A percentile compares a stretch with the other conserved stretches of the same genome.
Evolutionary conservation across 148 eudicot species (phyloP).

Genomic region (Vaccinium darrowii): DNA sequence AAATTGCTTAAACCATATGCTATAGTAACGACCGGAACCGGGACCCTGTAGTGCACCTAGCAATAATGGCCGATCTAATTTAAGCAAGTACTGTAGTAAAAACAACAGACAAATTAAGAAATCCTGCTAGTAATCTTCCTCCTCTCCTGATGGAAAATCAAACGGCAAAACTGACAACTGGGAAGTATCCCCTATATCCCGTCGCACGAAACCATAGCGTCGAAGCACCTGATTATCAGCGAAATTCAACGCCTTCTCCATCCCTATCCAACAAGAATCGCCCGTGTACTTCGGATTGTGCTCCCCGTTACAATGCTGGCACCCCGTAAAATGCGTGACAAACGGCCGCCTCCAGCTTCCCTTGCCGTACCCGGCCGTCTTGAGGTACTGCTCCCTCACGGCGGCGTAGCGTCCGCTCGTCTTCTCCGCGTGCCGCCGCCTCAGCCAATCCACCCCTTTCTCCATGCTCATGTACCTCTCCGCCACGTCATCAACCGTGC

Average conservation of each 20-base stretch:
- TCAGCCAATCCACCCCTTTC: slow-evolving; percentile 27
- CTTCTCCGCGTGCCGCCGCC: slow-evolving; percentile 68
- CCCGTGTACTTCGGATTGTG: slow-evolving; percentile 55
- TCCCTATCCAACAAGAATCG: slow-evolving; percentile 51
- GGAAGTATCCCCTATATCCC: slow-evolving; percentile 44
- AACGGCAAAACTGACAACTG: slow-evolving; percentile 39
- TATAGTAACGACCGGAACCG: too few relatives aligned
- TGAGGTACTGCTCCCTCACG: slow-evolving; percentile 30
- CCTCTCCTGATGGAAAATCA: slow-evolving; percentile 31
- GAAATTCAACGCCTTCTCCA: slow-evolving; percentile 64
- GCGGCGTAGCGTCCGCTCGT: slow-evolving; percentile 43
- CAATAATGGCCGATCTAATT: neutral
- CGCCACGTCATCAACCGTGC: slow-evolving; percentile 36
- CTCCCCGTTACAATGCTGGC: slow-evolving; percentile 80
- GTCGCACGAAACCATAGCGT: slow-evolving; percentile 58
- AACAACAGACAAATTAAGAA: neutral
- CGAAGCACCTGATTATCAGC: slow-evolving; percentile 86
- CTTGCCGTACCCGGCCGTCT: slow-evolving; percentile 32
- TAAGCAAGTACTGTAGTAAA: neutral
- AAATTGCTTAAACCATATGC: neutral
- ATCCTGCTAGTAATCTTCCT: neutral
- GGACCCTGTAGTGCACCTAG: neutral
- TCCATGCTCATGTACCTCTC: slow-evolving; percentile 32
- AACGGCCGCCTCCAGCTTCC: slow-evolving; percentile 63
- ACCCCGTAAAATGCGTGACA: slow-evolving; percentile 88